These are phyloP conservation scores for Cladosporium sp. DNA, from an alignment of 2,329 filamentous ascomycete genomes.

Conservation along the genomic window DNA sequence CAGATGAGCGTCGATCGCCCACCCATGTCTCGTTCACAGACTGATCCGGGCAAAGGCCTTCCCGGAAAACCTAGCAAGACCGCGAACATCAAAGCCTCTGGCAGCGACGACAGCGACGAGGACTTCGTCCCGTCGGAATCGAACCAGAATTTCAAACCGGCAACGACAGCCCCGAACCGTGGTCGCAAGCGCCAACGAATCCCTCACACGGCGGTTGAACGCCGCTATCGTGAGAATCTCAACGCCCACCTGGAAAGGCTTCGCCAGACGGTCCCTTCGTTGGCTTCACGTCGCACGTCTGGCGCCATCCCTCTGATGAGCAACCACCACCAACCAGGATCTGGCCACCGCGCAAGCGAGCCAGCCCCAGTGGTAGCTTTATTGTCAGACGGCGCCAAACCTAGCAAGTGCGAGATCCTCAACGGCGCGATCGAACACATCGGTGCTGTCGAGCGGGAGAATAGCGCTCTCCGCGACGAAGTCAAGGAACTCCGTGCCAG, in stretches of 20 bases:
- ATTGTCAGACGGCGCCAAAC: slow-evolving; percentile 33
- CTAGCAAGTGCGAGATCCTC: slow-evolving; percentile 40
- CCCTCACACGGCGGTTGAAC: slow-evolving; percentile 37
- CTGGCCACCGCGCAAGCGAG: slow-evolving; percentile 21
- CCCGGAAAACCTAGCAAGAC: background rate
- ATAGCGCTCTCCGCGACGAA: slow-evolving; percentile 30
- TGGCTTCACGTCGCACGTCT: slow-evolving; percentile 28
- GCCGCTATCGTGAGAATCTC: slow-evolving; percentile 40
- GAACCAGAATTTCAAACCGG: slow-evolving; percentile 23
- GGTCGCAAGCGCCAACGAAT: slow-evolving; percentile 38
- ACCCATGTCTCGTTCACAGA: slow-evolving; percentile 10
- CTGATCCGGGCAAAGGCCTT: background rate
- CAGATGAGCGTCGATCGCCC: slow-evolving; percentile 14
- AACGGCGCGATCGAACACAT: slow-evolving; percentile 39
- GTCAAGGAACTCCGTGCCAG: slow-evolving; percentile 28
- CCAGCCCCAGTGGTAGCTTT: background rate
- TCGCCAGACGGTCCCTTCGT: slow-evolving; percentile 33
- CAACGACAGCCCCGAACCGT: slow-evolving; percentile 27
- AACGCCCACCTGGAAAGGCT: slow-evolving; percentile 39
- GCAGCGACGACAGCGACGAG: slow-evolving; percentile 35
- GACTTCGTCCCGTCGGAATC: slow-evolving; percentile 28
- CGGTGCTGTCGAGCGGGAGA: slow-evolving; percentile 31
- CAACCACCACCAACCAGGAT: background rate
- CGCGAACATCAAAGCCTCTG: slow-evolving; percentile 14
- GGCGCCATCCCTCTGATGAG: slow-evolving; percentile 20